Evolutionary conservation across 768 basidiomycete genomes (phyloP).

Genomic region (Mycena galericulata): DNA sequence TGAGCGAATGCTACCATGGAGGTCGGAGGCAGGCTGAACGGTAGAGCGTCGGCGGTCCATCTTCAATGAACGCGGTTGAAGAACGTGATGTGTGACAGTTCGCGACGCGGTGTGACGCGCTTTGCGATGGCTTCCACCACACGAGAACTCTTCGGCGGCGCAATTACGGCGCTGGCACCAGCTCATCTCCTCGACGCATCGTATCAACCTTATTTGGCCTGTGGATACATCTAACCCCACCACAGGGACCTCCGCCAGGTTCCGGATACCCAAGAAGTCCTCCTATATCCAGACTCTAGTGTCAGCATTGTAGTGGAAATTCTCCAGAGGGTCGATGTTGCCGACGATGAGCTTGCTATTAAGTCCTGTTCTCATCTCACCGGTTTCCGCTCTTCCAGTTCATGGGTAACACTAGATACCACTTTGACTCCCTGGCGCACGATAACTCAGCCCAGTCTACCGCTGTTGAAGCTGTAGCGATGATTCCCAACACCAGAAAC

Average conservation of each 20-base stretch:
- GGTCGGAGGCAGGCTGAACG: constrained; percentile 66
- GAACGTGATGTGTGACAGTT: neutral
- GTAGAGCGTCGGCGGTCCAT: constrained; percentile 63
- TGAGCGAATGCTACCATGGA: constrained; percentile 65
- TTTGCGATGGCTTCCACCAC: constrained; percentile 39
- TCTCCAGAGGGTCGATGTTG: constrained; percentile 75
- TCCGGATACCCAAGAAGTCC: constrained; percentile 96
- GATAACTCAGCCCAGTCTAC: constrained; percentile 82
- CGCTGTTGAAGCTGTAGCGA: constrained; percentile 55
- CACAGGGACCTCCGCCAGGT: constrained; percentile 77
- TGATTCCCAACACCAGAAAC: constrained; percentile 54
- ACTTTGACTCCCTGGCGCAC: constrained; percentile 90
- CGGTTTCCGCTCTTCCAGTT: constrained; percentile 22
- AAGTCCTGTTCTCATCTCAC: constrained; percentile 60
- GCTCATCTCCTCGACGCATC: constrained; percentile 81
- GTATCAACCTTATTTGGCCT: constrained; percentile 58
- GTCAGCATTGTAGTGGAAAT: constrained; percentile 89
- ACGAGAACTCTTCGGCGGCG: constrained; percentile 86
- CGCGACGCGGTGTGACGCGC: constrained; percentile 14
- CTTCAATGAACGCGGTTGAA: constrained; percentile 51
- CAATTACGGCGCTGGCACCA: constrained; percentile 75
- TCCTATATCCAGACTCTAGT: constrained; percentile 75
- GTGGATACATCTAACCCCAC: constrained; percentile 16
- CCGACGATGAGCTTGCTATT: constrained; percentile 69
- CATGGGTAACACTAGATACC: constrained; percentile 69